Evolutionary conservation across 768 basidiomycete species (phyloP).

Genomic region (Termitomyces sp.): DNA sequence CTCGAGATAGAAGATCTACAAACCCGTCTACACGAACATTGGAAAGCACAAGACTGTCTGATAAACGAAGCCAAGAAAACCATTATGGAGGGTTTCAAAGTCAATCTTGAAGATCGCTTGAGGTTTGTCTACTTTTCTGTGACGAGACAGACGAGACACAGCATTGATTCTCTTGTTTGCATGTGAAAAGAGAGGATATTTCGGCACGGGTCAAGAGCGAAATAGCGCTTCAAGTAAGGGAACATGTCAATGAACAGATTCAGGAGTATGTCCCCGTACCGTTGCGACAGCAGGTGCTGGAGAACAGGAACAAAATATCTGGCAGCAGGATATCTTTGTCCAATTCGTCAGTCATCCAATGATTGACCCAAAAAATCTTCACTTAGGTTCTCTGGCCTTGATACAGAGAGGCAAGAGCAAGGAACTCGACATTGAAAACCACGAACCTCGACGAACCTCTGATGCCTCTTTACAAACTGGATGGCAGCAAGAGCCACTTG

Average conservation of each 20-base stretch:
- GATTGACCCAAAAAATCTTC: neutral
- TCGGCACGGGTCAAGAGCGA: conserved; percentile 34
- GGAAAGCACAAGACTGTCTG: conserved; percentile 9
- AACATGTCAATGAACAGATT: conserved; percentile 45
- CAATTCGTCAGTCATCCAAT: conserved; percentile 44
- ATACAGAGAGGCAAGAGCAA: conserved; percentile 41
- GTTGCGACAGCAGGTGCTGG: conserved; percentile 36
- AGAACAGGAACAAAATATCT: conserved; percentile 36
- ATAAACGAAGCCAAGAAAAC: conserved; percentile 23
- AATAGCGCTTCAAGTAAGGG: conserved; percentile 35
- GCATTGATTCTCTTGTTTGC: neutral
- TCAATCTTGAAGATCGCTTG: conserved; percentile 20
- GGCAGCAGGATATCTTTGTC: conserved; percentile 37
- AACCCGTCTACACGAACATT: conserved; percentile 16
- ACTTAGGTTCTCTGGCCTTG: neutral
- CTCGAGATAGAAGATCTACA: conserved; percentile 11
- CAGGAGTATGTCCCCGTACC: conserved; percentile 41
- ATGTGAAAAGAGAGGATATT: conserved; percentile 18
- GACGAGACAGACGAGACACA: neutral
- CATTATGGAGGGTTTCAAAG: conserved; percentile 19
- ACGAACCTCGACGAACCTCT: conserved; percentile 40
- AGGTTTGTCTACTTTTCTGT: conserved; percentile 19
- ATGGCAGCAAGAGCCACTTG: conserved; percentile 40
- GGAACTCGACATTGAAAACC: conserved; percentile 37
- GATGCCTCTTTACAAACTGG: conserved; percentile 37